Conservation (phyloP, 495 filamentous ascomycete genomes). For the Podospora australis region DNA sequence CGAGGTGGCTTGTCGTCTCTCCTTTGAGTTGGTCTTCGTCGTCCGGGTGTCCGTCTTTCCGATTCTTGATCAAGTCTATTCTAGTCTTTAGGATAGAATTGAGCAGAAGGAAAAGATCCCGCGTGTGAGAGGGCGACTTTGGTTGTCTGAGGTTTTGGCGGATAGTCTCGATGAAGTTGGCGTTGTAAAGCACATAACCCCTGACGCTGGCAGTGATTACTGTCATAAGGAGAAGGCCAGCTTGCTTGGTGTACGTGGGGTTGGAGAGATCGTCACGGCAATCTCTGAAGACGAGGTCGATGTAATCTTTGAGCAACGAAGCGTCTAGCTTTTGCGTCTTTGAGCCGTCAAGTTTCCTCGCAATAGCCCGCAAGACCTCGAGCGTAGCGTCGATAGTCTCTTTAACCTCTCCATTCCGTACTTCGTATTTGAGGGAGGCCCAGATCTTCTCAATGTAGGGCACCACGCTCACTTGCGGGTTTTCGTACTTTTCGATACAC, state of each 20-base stretch:
- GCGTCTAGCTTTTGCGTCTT: constrained; percentile 28
- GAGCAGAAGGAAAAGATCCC: constrained; percentile 35
- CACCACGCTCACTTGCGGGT: constrained; percentile 32
- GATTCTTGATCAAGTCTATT: constrained; percentile 22
- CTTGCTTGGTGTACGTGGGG: constrained; percentile 38
- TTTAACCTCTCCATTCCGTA: constrained; percentile 49
- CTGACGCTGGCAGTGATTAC: constrained; percentile 29
- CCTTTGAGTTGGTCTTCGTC: constrained; percentile 21
- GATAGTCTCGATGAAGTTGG: constrained; percentile 29
- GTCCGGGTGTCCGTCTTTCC: constrained; percentile 16
- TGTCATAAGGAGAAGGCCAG: constrained; percentile 40
- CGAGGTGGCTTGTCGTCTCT: constrained; percentile 10
- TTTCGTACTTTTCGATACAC: constrained; percentile 37
- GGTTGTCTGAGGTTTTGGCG: constrained; percentile 34
- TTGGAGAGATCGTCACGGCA: constrained; percentile 38
- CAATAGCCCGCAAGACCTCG: constrained; percentile 39
- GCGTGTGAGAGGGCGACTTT: constrained; percentile 34
- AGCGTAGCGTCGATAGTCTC: constrained; percentile 44
- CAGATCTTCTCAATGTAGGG: constrained; percentile 42
- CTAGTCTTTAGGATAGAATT: constrained; percentile 36
- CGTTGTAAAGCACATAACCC: constrained; percentile 29
- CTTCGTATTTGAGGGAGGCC: constrained; percentile 51
- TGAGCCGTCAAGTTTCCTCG: constrained; percentile 30
- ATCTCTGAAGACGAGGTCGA: constrained; percentile 34
- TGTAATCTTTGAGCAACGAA: constrained; percentile 29